Evolutionary conservation across 2,329 filamentous ascomycete species (phyloP).

Genomic region (Cladophialophora exuberans): DNA sequence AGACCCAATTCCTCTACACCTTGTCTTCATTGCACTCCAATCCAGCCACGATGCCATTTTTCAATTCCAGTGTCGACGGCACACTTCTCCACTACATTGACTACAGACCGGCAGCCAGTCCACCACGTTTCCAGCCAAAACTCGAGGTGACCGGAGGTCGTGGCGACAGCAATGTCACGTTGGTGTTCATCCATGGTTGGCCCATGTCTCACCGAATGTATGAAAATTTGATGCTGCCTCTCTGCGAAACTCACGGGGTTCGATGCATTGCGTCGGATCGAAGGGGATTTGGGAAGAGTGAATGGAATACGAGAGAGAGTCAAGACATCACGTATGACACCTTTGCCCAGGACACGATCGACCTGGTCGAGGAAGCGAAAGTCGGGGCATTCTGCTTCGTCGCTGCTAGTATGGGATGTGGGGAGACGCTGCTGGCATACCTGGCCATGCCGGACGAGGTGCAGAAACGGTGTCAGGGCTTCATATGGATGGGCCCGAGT

Average conservation of each 20-base stretch:
- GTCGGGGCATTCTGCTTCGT: constrained; percentile 35
- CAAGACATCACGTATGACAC: constrained; percentile 36
- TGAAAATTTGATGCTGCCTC: constrained; percentile 35
- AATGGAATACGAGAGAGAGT: constrained; percentile 33
- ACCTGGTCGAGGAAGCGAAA: constrained; percentile 32
- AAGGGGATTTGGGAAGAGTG: constrained; percentile 38
- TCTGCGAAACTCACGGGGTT: constrained; percentile 36
- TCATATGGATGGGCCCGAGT: constrained; percentile 36
- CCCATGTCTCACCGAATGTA: constrained; percentile 39
- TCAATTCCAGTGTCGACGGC: constrained; percentile 27
- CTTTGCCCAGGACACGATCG: constrained; percentile 36
- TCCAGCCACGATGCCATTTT: constrained; percentile 26
- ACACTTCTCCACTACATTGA: constrained; percentile 28
- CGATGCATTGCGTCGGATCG: constrained; percentile 39
- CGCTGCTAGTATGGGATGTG: constrained; percentile 37
- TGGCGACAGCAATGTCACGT: constrained; percentile 15
- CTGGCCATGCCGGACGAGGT: constrained; percentile 25
- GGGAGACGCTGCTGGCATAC: constrained; percentile 36
- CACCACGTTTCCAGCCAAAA: constrained; percentile 21
- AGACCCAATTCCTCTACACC: no score
- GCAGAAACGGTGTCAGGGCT: constrained; percentile 27
- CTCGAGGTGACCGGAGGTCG: constrained; percentile 1
- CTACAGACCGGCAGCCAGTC: constrained; percentile 31
- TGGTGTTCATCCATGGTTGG: constrained; percentile 40
- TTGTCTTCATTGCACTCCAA: neutral